Percentiles rank a stretch among this genome's conserved stretches.
phyloP scores from a whole-genome alignment of 805 yeast genomes.

The Saccharomycopsis vini region DNA sequence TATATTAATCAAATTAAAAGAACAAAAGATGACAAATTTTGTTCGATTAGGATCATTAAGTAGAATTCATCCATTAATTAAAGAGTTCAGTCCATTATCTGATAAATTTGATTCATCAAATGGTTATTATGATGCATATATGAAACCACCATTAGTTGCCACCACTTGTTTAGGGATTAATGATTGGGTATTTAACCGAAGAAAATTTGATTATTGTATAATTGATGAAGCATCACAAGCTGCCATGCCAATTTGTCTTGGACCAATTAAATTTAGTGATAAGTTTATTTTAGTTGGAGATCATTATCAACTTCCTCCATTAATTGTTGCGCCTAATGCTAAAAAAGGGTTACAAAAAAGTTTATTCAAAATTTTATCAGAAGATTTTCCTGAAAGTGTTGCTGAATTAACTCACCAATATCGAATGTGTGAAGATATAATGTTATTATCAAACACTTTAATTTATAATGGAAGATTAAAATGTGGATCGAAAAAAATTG shows the following conservation, averaged over 20 bases:
- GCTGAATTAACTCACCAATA: conserved; percentile 75
- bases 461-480: conserved; percentile 67
- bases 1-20: conserved; percentile 62
- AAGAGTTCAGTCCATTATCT: conserved; percentile 40
- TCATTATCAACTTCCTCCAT: conserved; percentile 87
- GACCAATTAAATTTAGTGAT: conserved; percentile 72
- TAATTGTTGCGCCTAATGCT: conserved; percentile 65
- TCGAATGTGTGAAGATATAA: conserved; percentile 86
- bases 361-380: conserved; percentile 66
- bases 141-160: conserved; percentile 69
- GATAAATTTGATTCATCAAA: conserved; percentile 23
- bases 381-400: conserved; percentile 64
- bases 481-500: conserved; percentile 65
- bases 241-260: conserved; percentile 82
- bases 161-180: conserved; percentile 76
- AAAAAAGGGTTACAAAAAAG: conserved; percentile 55
- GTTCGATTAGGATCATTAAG: conserved; percentile 58
- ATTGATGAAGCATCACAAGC: conserved; percentile 96
- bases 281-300: conserved; percentile 93
- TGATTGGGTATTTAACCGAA: conserved; percentile 48
- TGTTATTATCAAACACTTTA: conserved; percentile 70
- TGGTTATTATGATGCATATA: conserved; percentile 39
- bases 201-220: conserved; percentile 82
- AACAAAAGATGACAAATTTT: conserved; percentile 36
- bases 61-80: conserved; percentile 55